Percentiles rank a stretch among this genome's conserved stretches.
Evolutionary conservation across 495 filamentous ascomycete genomes (phyloP).

Genomic region (Stereocaulon alpinum): DNA sequence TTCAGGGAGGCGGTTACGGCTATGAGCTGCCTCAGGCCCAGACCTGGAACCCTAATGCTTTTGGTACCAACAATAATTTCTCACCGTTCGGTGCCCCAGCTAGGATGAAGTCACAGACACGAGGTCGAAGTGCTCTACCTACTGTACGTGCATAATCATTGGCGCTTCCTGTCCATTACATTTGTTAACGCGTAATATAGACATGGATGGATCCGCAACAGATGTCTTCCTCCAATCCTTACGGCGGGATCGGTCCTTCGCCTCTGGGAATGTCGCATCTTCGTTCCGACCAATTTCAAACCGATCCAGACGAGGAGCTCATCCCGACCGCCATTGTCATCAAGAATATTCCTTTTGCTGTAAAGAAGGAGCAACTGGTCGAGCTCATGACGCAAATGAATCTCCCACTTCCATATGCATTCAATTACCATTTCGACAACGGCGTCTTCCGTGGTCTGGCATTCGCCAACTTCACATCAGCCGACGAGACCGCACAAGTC

Average conservation of each 20-base stretch:
- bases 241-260: conserved; percentile 43
- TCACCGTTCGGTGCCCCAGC: conserved; percentile 24
- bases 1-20: conserved; percentile 42
- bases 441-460: conserved; percentile 93
- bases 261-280: conserved; percentile 42
- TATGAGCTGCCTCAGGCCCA: conserved; percentile 48
- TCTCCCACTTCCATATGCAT: conserved; percentile 89
- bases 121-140: conserved; percentile 45
- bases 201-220: conserved; percentile 53
- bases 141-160: conserved; percentile 37
- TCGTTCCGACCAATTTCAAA: conserved; percentile 36
- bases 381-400: conserved; percentile 84
- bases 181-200: conserved; percentile 28
- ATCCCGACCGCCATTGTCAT: conserved; percentile 98
- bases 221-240: conserved; percentile 37
- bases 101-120: conserved; percentile 44
- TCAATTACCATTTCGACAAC: conserved; percentile 99
- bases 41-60: conserved; percentile 51
- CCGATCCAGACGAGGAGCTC: conserved; percentile 66
- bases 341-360: conserved; percentile 98
- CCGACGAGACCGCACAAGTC: conserved; percentile 82
- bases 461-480: conserved; percentile 95
- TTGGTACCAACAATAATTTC: conserved; percentile 24
- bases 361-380: conserved; percentile 92
- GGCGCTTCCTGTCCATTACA: background rate